Evolutionary conservation across 768 basidiomycete species (phyloP), one percentile per base, ranked within the genome.

Genomic region (Psilocybe tampanensis): DNA sequence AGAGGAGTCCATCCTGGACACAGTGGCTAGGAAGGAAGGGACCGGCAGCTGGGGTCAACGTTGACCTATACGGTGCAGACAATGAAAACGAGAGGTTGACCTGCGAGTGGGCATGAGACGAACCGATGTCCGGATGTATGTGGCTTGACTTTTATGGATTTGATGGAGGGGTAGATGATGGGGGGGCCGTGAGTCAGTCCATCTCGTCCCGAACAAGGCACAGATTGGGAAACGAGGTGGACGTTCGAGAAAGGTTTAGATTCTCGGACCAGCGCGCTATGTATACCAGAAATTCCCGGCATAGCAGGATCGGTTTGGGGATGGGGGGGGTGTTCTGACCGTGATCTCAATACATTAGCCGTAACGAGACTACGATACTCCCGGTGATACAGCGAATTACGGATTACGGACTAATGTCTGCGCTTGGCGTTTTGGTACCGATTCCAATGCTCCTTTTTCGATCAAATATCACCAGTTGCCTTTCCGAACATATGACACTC

Each of bases 141-240:
- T 58, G 49, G 56, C 50, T 63, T 59, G 63, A 65, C 67, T 75
- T 69, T 75, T 75, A 75, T 72, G 52, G 57, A 47, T 45, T 51
- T 51, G 51, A 34, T 66, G 61, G 55, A 53, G 58, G 60, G 60
- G 57, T 61, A 59, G 62, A 64, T 63, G 66, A 44, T 68, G 64
- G n/a, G n/a, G n/a, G n/a, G n/a, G 65, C 63, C 63, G 64, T 68
- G 66, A 64, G 56, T 29, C 29, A 29, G 29, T 29, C 29, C 29
- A 29, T 66, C 62, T 52, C 64, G 63, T 33, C 42, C 66, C 71
- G 64, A 68, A 72, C 70, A 72, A 72, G 74, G 75, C 55, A 76
- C 70, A 65, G 69, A 58, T 21, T 23, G 29, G 26, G 24, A 66
- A 29, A 29, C 5, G 29, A 55, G 66, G 36, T 39, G 36, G 36